Evolutionary conservation across 306 rosid genomes (phyloP).

Genomic region (cucumber (Cucumis sativus)): DNA sequence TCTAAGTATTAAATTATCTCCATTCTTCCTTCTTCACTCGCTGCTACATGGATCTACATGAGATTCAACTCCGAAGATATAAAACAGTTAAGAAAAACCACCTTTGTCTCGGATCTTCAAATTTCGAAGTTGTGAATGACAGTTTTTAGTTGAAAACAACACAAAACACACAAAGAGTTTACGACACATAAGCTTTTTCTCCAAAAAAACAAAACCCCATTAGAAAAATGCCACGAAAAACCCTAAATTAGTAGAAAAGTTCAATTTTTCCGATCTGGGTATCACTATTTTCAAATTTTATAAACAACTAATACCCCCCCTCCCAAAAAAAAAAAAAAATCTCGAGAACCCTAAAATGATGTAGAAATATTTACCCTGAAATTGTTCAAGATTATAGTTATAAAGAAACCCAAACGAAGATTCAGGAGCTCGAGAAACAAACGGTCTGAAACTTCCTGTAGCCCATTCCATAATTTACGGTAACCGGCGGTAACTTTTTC

Average conservation of each 20-base stretch:
- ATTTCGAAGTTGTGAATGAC: not conserved
- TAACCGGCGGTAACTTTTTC: not conserved
- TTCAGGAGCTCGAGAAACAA: slow-evolving; percentile 25
- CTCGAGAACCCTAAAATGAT: not conserved
- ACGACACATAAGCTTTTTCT: not conserved
- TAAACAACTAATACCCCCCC: not conserved
- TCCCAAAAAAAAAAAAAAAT: not conserved
- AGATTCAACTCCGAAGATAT: not conserved
- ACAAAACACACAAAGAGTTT: not conserved
- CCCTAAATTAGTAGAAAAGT: not conserved
- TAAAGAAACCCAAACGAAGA: slow-evolving; percentile 14
- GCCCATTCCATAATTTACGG: slow-evolving; percentile 57
- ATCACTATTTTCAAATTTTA: not conserved
- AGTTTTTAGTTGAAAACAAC: not conserved
- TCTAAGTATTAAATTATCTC: not conserved
- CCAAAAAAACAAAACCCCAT: not conserved
- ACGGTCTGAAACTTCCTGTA: slow-evolving; percentile 52
- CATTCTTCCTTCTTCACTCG: not conserved
- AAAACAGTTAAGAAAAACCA: not conserved
- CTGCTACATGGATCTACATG: not conserved
- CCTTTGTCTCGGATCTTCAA: not conserved
- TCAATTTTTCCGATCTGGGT: not conserved
- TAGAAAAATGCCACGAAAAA: not conserved
- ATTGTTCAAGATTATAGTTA: slow-evolving; percentile 12
- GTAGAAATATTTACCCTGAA: not conserved